phyloP scores from a whole-genome alignment of 2,329 filamentous ascomycete species.

The Sclerotinia nivalis region DNA sequence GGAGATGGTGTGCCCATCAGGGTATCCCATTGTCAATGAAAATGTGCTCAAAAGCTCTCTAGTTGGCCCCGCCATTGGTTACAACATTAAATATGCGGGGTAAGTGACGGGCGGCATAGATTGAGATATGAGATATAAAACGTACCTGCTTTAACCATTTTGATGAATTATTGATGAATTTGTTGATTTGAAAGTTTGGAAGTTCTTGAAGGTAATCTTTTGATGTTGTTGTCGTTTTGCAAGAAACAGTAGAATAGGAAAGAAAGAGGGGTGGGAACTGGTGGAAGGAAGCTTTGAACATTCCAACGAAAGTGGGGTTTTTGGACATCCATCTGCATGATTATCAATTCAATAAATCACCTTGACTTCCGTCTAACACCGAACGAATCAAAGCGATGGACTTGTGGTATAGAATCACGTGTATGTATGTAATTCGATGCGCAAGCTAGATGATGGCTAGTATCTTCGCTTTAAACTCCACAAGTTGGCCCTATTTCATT shows the following conservation, averaged over 20 bases:
- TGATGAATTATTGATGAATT: conserved; percentile 54
- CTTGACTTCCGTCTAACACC: neutral
- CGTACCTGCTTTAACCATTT: conserved; percentile 98
- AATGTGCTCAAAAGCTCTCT: conserved; percentile 64
- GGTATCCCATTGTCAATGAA: conserved; percentile 44
- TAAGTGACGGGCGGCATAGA: conserved; percentile 10
- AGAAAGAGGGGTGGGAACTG: conserved; percentile 15
- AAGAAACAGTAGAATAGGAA: conserved; percentile 17
- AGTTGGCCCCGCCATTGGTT: conserved; percentile 40
- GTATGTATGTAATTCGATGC: no score
- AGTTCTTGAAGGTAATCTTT: neutral
- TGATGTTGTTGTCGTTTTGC: conserved; percentile 12
- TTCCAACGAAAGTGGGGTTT: conserved; percentile 20
- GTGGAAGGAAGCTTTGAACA: conserved; percentile 10
- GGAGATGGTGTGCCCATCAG: conserved; percentile 46
- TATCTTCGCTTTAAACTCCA: no score
- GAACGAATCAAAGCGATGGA: neutral
- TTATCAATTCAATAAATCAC: conserved; percentile 16
- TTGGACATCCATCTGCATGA: neutral
- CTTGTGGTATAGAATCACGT: neutral
- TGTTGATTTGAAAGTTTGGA: conserved; percentile 13
- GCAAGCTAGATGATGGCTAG: no score
- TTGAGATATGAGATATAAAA: conserved; percentile 37
- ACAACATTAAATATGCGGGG: conserved; percentile 20
- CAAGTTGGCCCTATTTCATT: no score